These are phyloP conservation scores for Phytophthora europaea DNA, from an alignment of 352 stramenopile species.

Conservation along the genomic window DNA sequence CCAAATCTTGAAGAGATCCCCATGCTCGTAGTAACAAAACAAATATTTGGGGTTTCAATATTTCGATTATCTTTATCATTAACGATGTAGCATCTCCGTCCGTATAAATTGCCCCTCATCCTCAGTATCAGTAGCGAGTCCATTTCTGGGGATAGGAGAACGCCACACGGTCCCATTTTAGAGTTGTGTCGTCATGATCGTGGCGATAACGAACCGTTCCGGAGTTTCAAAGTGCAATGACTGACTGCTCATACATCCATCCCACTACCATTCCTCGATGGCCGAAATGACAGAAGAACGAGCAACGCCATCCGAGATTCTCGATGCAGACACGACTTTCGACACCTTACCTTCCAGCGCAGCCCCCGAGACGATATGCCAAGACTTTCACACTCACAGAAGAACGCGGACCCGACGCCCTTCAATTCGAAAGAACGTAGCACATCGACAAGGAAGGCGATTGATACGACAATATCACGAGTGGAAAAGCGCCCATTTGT, in stretches of 20 bases:
- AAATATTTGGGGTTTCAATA: not conserved
- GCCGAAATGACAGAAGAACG: not conserved
- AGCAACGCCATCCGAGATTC: not conserved
- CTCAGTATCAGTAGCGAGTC: not conserved
- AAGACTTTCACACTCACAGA: not conserved
- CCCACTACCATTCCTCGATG: not conserved
- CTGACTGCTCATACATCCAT: no score
- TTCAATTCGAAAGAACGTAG: conserved; percentile 4
- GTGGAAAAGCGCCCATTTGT: conserved; percentile 40
- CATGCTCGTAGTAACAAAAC: not conserved
- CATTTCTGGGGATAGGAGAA: not conserved
- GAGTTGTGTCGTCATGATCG: not conserved
- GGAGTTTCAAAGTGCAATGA: no score
- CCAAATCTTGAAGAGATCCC: conserved; percentile 20
- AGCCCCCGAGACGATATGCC: not conserved
- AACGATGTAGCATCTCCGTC: not conserved
- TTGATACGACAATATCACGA: conserved; percentile 7
- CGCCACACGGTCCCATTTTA: not conserved
- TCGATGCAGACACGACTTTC: not conserved
- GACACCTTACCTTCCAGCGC: not conserved
- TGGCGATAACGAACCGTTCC: not conserved
- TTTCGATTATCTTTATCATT: not conserved
- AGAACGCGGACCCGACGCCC: not conserved
- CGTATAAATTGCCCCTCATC: not conserved
- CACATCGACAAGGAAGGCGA: not conserved